These are phyloP conservation scores for Pichia cephalocereana DNA, from an alignment of 805 yeast genomes.

Conservation along the genomic window DNA sequence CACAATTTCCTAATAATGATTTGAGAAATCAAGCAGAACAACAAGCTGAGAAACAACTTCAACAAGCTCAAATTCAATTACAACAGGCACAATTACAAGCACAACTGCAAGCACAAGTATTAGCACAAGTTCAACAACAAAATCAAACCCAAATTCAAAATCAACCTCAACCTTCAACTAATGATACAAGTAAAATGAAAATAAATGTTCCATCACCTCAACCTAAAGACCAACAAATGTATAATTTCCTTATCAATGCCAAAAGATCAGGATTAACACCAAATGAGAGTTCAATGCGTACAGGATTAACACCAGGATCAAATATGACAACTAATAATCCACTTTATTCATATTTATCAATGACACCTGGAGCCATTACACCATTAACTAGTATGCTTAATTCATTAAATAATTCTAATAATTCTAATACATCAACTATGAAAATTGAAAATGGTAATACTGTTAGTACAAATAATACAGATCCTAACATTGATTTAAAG, in stretches of 20 bases:
- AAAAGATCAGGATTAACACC: conserved; percentile 61
- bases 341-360: conserved; percentile 15
- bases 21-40: not conserved
- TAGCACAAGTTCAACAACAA: not conserved
- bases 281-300: conserved; percentile 61
- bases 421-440: not conserved
- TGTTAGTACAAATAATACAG: not conserved
- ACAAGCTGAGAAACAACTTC: not conserved
- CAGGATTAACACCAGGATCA: conserved; percentile 67
- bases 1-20: too few relatives aligned
- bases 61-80: not conserved
- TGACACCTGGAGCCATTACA: conserved; percentile 20
- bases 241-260: conserved; percentile 18
- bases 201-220: conserved; percentile 10
- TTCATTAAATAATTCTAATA: not conserved
- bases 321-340: conserved; percentile 17
- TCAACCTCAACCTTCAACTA: conserved; percentile 8
- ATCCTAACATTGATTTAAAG: not conserved
- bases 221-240: conserved; percentile 17
- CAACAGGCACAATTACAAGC: not conserved
- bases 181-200: conserved; percentile 17
- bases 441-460: not conserved
- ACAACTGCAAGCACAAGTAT: not conserved
- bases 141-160: not conserved
- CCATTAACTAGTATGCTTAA: not conserved